These are phyloP conservation scores for Mycena kentingensis DNA, from an alignment of 768 basidiomycete species.

Conservation along the genomic window DNA sequence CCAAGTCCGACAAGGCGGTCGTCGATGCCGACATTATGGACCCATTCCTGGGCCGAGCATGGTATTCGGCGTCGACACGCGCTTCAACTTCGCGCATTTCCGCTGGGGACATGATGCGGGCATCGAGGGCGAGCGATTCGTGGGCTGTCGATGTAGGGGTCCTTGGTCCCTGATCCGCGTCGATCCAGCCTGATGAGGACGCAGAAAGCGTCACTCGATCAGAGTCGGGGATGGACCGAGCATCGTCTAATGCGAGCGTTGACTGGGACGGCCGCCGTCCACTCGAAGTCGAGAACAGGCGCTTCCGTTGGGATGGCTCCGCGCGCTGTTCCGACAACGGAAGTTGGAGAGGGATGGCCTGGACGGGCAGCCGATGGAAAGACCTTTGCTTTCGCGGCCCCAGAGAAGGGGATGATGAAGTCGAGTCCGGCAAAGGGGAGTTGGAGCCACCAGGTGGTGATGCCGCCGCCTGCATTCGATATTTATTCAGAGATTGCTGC, in stretches of 20 bases:
- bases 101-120: slow-evolving; percentile 68
- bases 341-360: slow-evolving; percentile 46
- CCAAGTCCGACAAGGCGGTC: slow-evolving; percentile 37
- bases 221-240: slow-evolving; percentile 40
- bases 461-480: too few relatives aligned
- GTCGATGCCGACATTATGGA: slow-evolving; percentile 45
- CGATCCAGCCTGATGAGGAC: slow-evolving; percentile 52
- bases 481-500: slow-evolving; percentile 53
- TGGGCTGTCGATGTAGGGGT: slow-evolving; percentile 35
- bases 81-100: slow-evolving; percentile 65
- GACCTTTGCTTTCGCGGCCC: slow-evolving; percentile 57
- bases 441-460: slow-evolving; percentile 32
- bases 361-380: slow-evolving; percentile 62
- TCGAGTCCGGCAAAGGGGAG: slow-evolving; percentile 31
- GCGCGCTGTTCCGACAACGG: slow-evolving; percentile 36
- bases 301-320: slow-evolving; percentile 41
- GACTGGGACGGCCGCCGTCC: slow-evolving; percentile 50
- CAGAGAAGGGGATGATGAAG: slow-evolving; percentile 32
- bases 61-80: slow-evolving; percentile 38
- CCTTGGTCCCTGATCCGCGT: slow-evolving; percentile 39
- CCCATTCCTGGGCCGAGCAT: slow-evolving; percentile 35
- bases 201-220: slow-evolving; percentile 1
- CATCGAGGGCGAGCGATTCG: slow-evolving; percentile 63
- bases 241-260: slow-evolving; percentile 46
- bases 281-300: slow-evolving; percentile 66